phyloP scores from a whole-genome alignment of 805 yeast genomes.

The Candida maltosa region DNA sequence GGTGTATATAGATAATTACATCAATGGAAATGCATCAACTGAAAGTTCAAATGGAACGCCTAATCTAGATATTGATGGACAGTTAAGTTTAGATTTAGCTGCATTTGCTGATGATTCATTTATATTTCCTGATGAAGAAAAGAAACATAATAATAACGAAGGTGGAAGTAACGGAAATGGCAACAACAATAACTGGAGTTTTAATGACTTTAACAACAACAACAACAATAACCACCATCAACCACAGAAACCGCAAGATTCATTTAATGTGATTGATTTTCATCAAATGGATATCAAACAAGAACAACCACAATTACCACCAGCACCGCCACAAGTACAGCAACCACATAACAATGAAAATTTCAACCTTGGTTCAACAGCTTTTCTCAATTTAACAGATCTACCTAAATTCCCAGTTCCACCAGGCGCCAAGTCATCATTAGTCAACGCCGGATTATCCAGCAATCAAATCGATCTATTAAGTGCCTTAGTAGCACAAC shows the following conservation, averaged over 20 bases:
- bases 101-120: slow-evolving; percentile 83
- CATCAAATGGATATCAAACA: neutral
- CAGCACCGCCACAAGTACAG: neutral
- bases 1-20: slow-evolving; percentile 75
- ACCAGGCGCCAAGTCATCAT: slow-evolving; percentile 63
- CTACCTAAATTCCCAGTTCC: slow-evolving; percentile 69
- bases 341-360: neutral
- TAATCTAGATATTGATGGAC: slow-evolving; percentile 38
- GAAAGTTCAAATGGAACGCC: slow-evolving; percentile 26
- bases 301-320: neutral
- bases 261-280: neutral
- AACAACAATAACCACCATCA: neutral
- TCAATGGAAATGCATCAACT: slow-evolving; percentile 44
- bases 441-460: slow-evolving; percentile 63
- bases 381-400: slow-evolving; percentile 10
- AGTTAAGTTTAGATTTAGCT: slow-evolving; percentile 55
- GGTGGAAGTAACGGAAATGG: slow-evolving; percentile 10
- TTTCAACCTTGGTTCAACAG: neutral
- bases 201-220: slow-evolving; percentile 1
- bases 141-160: slow-evolving; percentile 42
- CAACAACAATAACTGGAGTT: slow-evolving; percentile 4
- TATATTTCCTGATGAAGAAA: slow-evolving; percentile 76
- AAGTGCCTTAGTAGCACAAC: slow-evolving; percentile 71
- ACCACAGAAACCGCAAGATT: neutral
- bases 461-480: slow-evolving; percentile 70